phyloP scores from a whole-genome alignment of 2,329 filamentous ascomycete genomes.

The Phialophora verrucosa region DNA sequence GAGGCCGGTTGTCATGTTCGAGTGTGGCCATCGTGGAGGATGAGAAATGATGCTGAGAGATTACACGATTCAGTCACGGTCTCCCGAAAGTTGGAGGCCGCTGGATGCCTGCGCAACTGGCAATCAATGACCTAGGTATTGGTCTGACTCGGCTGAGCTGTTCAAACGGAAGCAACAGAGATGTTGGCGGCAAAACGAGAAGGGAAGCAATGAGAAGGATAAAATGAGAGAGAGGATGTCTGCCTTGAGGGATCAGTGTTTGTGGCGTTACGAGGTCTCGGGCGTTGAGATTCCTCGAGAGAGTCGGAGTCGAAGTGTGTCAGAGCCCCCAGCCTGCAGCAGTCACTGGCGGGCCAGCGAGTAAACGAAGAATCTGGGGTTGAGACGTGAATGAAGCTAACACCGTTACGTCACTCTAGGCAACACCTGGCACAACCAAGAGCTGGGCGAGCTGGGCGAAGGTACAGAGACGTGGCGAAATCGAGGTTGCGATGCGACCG shows the following conservation, averaged over 20 bases:
- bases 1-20: conserved; percentile 31
- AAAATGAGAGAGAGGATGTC: neutral
- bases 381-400: conserved; percentile 4
- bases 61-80: neutral
- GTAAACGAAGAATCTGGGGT: conserved; percentile 18
- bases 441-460: neutral
- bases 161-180: neutral
- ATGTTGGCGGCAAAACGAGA: neutral
- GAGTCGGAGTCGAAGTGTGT: conserved; percentile 3
- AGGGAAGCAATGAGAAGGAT: neutral
- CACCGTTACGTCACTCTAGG: conserved; percentile 16
- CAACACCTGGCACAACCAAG: neutral
- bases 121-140: neutral
- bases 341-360: conserved; percentile 1
- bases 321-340: conserved; percentile 13
- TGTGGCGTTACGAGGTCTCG: conserved; percentile 19
- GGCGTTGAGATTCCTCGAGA: neutral
- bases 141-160: neutral
- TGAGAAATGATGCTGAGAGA: neutral
- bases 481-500: conserved; percentile 6
- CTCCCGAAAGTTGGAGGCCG: neutral
- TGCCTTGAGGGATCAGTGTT: conserved; percentile 10
- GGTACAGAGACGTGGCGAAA: neutral
- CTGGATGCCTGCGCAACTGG: neutral
- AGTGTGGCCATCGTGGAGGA: conserved; percentile 26